These are phyloP conservation scores for Hypoxylon lienhwacheense DNA, from an alignment of 495 filamentous ascomycete genomes.

Conservation along the genomic window DNA sequence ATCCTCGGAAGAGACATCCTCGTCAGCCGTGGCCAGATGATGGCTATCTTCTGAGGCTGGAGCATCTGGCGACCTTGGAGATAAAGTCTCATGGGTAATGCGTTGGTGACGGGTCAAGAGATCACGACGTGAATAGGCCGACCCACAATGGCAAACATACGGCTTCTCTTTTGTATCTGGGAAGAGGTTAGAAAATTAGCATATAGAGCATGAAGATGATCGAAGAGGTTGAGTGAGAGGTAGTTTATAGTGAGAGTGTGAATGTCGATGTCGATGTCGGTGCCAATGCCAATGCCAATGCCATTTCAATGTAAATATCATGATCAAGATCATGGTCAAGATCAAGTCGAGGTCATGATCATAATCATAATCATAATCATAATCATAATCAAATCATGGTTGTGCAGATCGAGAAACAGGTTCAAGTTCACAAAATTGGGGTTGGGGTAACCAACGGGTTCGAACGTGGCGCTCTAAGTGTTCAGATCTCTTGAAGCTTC, in stretches of 20 bases:
- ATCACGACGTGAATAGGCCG: slow-evolving; percentile 57
- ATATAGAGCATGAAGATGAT: too few relatives aligned
- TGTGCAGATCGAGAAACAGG: slow-evolving; percentile 24
- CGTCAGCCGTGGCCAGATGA: slow-evolving; percentile 34
- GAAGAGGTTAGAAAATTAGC: slow-evolving; percentile 27
- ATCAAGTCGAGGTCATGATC: too few relatives aligned
- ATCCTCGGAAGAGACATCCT: slow-evolving; percentile 35
- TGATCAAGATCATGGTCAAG: too few relatives aligned
- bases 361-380: not conserved
- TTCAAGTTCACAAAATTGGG: slow-evolving; percentile 30
- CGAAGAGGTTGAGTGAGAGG: too few relatives aligned
- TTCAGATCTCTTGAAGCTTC: slow-evolving; percentile 46
- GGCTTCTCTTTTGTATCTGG: slow-evolving; percentile 59
- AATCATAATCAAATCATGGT: slow-evolving; percentile 27
- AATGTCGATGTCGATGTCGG: too few relatives aligned
- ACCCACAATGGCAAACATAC: slow-evolving; percentile 58
- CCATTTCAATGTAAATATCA: too few relatives aligned
- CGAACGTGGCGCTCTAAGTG: slow-evolving; percentile 59
- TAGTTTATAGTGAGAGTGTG: too few relatives aligned
- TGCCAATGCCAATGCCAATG: too few relatives aligned
- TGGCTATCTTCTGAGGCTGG: slow-evolving; percentile 37
- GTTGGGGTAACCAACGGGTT: slow-evolving; percentile 50
- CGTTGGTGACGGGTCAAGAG: slow-evolving; percentile 56
- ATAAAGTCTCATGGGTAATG: slow-evolving; percentile 42
- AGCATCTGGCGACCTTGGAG: slow-evolving; percentile 38